Evolutionary conservation across 2,329 filamentous ascomycete genomes (phyloP).

Genomic region (Cladosporium sp.): DNA sequence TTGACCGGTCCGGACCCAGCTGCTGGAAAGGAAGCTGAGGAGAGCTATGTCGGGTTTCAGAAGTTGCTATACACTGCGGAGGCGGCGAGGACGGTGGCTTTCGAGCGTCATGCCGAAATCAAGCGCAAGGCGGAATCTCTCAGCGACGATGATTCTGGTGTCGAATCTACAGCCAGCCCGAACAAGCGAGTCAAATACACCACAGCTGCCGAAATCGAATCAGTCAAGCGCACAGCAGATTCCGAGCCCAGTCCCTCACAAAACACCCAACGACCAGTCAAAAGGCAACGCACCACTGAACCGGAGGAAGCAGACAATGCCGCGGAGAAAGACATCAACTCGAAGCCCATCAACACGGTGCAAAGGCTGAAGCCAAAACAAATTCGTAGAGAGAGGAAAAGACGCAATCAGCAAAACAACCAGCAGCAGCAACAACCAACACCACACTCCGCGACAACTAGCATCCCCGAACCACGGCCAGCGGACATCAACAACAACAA

Average conservation of each 20-base stretch:
- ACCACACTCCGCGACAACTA: background rate
- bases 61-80: conserved; percentile 20
- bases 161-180: background rate
- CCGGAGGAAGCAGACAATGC: background rate
- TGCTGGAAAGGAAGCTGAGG: conserved; percentile 19
- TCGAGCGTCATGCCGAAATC: conserved; percentile 2
- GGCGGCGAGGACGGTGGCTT: conserved; percentile 19
- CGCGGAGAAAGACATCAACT: background rate
- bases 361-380: conserved; percentile 7
- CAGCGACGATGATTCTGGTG: background rate
- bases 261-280: background rate
- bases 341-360: background rate
- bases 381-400: conserved; percentile 2
- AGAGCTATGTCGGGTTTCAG: conserved; percentile 22
- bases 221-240: background rate
- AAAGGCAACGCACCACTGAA: conserved; percentile 1
- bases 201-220: background rate
- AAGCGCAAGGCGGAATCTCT: background rate
- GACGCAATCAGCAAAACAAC: background rate
- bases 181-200: background rate
- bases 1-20: conserved; percentile 24
- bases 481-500: too few species aligned
- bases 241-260: conserved; percentile 3
- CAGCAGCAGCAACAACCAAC: background rate
- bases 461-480: background rate